Evolutionary conservation across 2,329 filamentous ascomycete genomes (phyloP).

Genomic region (Reticulascus tulasneorum): DNA sequence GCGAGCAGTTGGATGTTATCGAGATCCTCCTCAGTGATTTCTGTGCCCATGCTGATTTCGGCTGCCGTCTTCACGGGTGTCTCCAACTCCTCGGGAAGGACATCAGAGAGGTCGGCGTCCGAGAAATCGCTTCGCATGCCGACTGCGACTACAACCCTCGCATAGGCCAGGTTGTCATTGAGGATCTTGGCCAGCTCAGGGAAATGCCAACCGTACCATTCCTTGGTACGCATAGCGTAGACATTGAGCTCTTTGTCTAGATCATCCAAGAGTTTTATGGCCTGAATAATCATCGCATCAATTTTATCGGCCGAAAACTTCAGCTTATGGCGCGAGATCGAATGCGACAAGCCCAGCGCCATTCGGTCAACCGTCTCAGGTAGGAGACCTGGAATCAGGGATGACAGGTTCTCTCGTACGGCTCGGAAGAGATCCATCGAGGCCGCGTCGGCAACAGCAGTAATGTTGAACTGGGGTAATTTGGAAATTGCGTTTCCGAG

Average conservation of each 20-base stretch:
- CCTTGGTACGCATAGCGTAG: constrained; percentile 98
- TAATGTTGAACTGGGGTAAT: constrained; percentile 79
- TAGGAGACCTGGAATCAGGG: constrained; percentile 83
- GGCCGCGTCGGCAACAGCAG: constrained; percentile 72
- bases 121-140: constrained; percentile 82
- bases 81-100: constrained; percentile 95
- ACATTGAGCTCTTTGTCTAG: constrained; percentile 98
- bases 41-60: constrained; percentile 97
- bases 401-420: constrained; percentile 85
- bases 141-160: constrained; percentile 80
- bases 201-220: constrained; percentile 99
- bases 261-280: constrained; percentile 89
- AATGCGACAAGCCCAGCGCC: constrained; percentile 94
- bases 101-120: constrained; percentile 75
- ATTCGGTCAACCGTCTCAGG: constrained; percentile 88
- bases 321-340: constrained; percentile 92
- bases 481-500: constrained; percentile 89
- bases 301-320: constrained; percentile 99
- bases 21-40: constrained; percentile 89
- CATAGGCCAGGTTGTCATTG: constrained; percentile 94
- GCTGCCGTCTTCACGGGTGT: constrained; percentile 86
- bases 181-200: constrained; percentile 96
- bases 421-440: constrained; percentile 90
- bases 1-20: constrained; percentile 89
- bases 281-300: constrained; percentile 98